A percentile compares a stretch with the other conserved stretches of the same genome.
Conservation (phyloP, 495 filamentous ascomycete species). For the Penicillium cosmopolitanum region DNA sequence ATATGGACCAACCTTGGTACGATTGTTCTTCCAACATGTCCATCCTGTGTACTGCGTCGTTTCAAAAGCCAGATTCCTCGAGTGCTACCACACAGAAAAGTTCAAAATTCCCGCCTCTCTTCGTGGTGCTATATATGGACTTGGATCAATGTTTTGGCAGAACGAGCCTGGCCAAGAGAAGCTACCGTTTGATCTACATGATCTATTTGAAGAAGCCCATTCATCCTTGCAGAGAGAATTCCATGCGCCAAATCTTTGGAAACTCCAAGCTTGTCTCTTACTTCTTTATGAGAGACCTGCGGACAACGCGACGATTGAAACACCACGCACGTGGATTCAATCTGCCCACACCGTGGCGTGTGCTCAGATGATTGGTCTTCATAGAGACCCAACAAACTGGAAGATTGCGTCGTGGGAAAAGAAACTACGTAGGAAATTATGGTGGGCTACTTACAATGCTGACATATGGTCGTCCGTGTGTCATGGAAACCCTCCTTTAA, state of each 20-base stretch:
- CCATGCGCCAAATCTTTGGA: constrained; percentile 26
- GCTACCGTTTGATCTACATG: constrained; percentile 15
- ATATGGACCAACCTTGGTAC: constrained; percentile 17
- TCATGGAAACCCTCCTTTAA: constrained; percentile 28
- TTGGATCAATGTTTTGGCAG: constrained; percentile 24
- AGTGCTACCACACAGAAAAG: constrained; percentile 12
- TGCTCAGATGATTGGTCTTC: constrained; percentile 26
- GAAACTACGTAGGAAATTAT: constrained; percentile 21
- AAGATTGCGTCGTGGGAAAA: constrained; percentile 26
- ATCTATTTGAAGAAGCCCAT: constrained; percentile 27
- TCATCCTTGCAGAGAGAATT: constrained; percentile 26
- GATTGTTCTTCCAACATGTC: constrained; percentile 27
- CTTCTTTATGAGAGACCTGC: constrained; percentile 26
- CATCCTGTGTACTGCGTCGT: constrained; percentile 22
- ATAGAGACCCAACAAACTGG: constrained; percentile 22
- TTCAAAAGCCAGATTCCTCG: constrained; percentile 20
- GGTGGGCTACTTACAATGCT: constrained; percentile 22
- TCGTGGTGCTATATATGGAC: constrained; percentile 23
- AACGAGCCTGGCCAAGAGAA: constrained; percentile 13
- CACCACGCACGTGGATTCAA: constrained; percentile 25
- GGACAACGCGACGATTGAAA: constrained; percentile 26
- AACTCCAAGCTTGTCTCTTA: constrained; percentile 26
- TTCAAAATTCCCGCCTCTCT: constrained; percentile 22
- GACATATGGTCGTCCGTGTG: constrained; percentile 28
- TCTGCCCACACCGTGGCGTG: constrained; percentile 28